Percentiles rank a stretch among this genome's conserved stretches.
Evolutionary conservation across 2,329 filamentous ascomycete genomes (phyloP).

Genomic region (Cadophora malorum): DNA sequence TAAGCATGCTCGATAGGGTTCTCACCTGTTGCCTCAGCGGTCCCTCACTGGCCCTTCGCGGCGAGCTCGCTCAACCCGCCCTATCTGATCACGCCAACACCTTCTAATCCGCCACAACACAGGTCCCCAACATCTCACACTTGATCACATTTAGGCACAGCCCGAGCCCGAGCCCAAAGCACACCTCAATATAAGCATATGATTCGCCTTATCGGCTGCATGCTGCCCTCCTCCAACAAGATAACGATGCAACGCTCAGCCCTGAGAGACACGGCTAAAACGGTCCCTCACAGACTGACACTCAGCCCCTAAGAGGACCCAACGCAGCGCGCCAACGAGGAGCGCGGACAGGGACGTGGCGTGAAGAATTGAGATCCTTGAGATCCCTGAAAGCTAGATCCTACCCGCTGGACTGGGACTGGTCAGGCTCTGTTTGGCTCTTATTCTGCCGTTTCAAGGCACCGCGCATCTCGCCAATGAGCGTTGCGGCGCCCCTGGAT

Average conservation of each 20-base stretch:
- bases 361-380: neutral
- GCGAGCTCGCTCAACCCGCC: neutral
- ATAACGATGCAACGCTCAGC: constrained; percentile 17
- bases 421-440: constrained; percentile 13
- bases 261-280: constrained; percentile 16
- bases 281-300: neutral
- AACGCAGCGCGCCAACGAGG: neutral
- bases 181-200: neutral
- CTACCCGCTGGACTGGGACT: constrained; percentile 17
- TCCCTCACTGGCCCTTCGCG: neutral
- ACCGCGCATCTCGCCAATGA: neutral
- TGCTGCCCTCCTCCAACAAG: neutral
- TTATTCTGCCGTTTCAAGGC: constrained; percentile 7
- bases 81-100: constrained; percentile 9
- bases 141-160: constrained; percentile 4
- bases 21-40: neutral
- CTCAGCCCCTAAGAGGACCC: constrained; percentile 11
- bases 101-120: constrained; percentile 4
- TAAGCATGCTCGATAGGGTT: constrained; percentile 12
- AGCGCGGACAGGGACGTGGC: neutral
- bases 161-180: neutral
- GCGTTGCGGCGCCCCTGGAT: neutral
- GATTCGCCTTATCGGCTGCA: constrained; percentile 1
- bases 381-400: neutral
- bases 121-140: neutral